Conservation (phyloP, 2,329 filamentous ascomycete genomes). For the Claviceps humidiphila region DNA sequence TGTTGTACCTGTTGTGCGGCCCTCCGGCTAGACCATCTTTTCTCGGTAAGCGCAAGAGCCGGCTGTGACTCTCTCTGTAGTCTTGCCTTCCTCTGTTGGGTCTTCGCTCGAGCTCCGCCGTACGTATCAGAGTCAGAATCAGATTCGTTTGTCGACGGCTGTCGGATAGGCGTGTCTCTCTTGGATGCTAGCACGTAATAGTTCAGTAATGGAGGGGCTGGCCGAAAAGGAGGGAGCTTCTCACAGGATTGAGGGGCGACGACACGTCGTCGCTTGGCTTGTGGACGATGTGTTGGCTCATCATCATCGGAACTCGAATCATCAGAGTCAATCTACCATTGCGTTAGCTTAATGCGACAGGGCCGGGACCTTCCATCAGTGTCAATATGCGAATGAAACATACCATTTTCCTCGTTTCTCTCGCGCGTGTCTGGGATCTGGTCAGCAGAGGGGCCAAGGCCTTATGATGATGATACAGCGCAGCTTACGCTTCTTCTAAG, state of each 20-base stretch:
- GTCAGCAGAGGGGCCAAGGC: constrained; percentile 11
- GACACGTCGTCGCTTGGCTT: constrained; percentile 55
- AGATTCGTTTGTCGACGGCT: constrained; percentile 45
- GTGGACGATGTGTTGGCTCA: constrained; percentile 40
- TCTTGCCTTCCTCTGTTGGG: constrained; percentile 62
- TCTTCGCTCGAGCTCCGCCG: constrained; percentile 59
- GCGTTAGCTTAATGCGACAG: constrained; percentile 2
- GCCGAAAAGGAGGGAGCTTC: constrained; percentile 12
- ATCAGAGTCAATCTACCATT: constrained; percentile 33
- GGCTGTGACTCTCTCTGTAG: constrained; percentile 56
- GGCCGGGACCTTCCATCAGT: background rate
- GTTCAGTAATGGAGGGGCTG: background rate
- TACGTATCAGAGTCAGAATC: constrained; percentile 67
- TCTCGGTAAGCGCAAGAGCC: constrained; percentile 57
- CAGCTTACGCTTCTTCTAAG: constrained; percentile 74
- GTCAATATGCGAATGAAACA: constrained; percentile 17
- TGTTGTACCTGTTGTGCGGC: constrained; percentile 61
- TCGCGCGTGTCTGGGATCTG: constrained; percentile 36
- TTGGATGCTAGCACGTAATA: constrained; percentile 37
- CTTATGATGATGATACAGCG: constrained; percentile 11
- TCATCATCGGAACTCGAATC: constrained; percentile 65
- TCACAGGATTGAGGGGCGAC: constrained; percentile 52
- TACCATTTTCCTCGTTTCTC: constrained; percentile 45
- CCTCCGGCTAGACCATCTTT: constrained; percentile 81
- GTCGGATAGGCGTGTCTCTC: constrained; percentile 40